Conservation (phyloP, 345 rosid species). For the Hibiscus syriacus region DNA sequence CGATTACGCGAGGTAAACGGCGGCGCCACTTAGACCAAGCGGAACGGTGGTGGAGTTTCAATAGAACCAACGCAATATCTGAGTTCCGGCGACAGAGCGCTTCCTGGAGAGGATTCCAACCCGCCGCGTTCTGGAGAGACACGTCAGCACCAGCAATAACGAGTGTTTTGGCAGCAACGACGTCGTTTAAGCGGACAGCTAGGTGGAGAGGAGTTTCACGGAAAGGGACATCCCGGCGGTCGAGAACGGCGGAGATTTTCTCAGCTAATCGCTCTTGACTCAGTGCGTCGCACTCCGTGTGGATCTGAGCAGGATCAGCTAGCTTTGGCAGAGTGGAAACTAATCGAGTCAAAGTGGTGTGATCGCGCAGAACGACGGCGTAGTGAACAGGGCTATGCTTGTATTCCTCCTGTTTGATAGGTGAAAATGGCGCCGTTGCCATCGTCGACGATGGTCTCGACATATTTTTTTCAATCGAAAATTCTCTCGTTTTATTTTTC, state of each 20-base stretch:
- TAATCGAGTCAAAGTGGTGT: constrained; percentile 52
- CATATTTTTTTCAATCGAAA: constrained; percentile 15
- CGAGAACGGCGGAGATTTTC: constrained; percentile 61
- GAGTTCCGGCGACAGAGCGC: constrained; percentile 54
- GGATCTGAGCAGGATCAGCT: constrained; percentile 56
- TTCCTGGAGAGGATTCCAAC: constrained; percentile 82
- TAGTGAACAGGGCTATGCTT: constrained; percentile 77
- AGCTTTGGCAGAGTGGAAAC: constrained; percentile 59
- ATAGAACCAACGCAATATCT: constrained; percentile 41
- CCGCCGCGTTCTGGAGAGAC: constrained; percentile 66
- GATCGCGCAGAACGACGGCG: constrained; percentile 76
- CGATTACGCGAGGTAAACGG: constrained; percentile 60
- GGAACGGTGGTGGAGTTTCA: constrained; percentile 49
- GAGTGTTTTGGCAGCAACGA: constrained; percentile 37
- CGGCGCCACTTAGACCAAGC: constrained; percentile 94
- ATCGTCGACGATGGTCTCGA: constrained; percentile 36
- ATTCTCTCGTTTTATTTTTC: neutral
- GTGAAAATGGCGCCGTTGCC: constrained; percentile 27
- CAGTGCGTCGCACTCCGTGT: constrained; percentile 63
- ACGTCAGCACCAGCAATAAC: constrained; percentile 70
- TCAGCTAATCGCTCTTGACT: constrained; percentile 63
- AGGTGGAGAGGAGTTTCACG: constrained; percentile 89
- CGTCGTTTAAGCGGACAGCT: constrained; percentile 63
- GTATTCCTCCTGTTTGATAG: constrained; percentile 61
- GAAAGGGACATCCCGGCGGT: constrained; percentile 78